Percentiles rank a stretch among this genome's conserved stretches.
phyloP scores from a whole-genome alignment of 768 basidiomycete species.

The Amanita muscaria region DNA sequence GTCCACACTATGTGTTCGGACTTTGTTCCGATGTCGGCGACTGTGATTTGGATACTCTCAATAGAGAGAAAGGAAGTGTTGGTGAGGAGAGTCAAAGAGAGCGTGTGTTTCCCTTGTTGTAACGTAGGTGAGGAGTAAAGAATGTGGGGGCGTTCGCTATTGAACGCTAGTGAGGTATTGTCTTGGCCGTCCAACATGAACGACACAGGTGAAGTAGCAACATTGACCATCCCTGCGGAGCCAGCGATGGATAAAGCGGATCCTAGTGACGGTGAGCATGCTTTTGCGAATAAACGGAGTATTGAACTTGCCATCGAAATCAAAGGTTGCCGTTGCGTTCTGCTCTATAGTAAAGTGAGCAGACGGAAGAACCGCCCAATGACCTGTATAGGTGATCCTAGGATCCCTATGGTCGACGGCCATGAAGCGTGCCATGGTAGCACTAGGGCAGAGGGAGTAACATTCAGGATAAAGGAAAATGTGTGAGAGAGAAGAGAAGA shows the following conservation, averaged over 20 bases:
- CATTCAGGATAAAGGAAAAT: constrained; percentile 1
- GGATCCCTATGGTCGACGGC: not conserved
- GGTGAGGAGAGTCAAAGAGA: constrained; percentile 12
- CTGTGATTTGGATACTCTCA: constrained; percentile 10
- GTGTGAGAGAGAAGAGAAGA: not conserved
- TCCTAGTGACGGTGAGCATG: not conserved
- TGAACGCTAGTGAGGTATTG: constrained; percentile 10
- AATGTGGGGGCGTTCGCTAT: constrained; percentile 4
- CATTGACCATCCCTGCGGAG: not conserved
- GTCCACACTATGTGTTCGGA: not conserved
- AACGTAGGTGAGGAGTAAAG: constrained; percentile 15
- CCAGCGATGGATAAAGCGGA: constrained; percentile 4
- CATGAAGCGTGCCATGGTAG: constrained; percentile 3
- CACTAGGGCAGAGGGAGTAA: not conserved
- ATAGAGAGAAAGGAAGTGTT: constrained; percentile 13
- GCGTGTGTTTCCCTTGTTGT: constrained; percentile 10
- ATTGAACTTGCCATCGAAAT: constrained; percentile 14
- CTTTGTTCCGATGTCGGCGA: not conserved
- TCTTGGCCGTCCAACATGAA: constrained; percentile 14
- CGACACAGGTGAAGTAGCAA: not conserved
- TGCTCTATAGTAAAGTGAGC: constrained; percentile 10
- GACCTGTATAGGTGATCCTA: not conserved
- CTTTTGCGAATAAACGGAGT: not conserved
- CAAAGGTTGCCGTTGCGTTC: constrained; percentile 15
- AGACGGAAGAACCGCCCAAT: not conserved